Evolutionary conservation across 345 rosid genomes (phyloP).

Genomic region (Firmiana major): DNA sequence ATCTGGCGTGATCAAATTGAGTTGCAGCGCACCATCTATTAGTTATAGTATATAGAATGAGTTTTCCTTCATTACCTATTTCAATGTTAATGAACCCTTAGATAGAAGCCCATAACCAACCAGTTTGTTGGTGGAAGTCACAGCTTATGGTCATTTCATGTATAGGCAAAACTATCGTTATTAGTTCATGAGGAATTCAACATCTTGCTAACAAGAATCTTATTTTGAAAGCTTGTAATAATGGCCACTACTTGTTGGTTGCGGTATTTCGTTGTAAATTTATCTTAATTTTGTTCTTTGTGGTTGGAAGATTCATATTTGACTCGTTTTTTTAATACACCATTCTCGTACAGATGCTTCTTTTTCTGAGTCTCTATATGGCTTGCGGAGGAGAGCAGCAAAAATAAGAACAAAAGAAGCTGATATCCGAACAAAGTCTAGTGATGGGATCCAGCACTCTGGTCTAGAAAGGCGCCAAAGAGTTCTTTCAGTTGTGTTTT

Average conservation of each 20-base stretch:
- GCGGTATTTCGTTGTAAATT: background rate
- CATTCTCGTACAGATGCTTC: constrained; percentile 74
- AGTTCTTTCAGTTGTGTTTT: constrained; percentile 80
- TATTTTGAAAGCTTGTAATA: background rate
- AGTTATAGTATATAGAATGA: background rate
- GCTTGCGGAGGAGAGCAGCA: constrained; percentile 84
- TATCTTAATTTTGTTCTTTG: constrained; percentile 1
- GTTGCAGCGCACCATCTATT: background rate
- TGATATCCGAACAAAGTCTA: too few relatives aligned
- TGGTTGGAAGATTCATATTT: constrained; percentile 1
- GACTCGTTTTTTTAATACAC: background rate
- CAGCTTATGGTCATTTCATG: background rate
- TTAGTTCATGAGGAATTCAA: background rate
- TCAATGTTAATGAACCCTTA: background rate
- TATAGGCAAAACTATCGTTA: background rate
- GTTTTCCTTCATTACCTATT: background rate
- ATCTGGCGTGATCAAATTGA: background rate
- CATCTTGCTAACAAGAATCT: background rate
- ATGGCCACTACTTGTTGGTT: background rate
- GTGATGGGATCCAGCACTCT: constrained; percentile 56
- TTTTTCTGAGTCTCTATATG: constrained; percentile 91
- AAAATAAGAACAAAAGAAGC: constrained; percentile 51
- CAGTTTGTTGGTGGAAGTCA: background rate
- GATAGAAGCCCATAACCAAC: background rate
- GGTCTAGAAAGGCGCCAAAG: constrained; percentile 79